Conservation (phyloP, 495 filamentous ascomycete species). For the Talaromyces trachyspermus region DNA sequence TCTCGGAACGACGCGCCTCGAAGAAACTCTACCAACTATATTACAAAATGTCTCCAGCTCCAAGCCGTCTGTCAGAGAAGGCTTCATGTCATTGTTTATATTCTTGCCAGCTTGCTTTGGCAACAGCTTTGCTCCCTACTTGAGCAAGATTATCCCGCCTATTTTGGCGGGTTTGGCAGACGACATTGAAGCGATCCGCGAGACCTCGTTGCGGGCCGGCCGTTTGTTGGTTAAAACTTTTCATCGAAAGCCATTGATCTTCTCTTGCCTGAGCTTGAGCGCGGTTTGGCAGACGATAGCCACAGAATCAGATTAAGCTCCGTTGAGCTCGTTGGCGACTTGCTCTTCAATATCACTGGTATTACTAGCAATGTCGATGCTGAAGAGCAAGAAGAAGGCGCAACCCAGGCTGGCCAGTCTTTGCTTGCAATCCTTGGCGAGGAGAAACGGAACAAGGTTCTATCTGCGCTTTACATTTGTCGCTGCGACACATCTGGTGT, state of each 20-base stretch:
- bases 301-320: constrained; percentile 96
- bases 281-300: constrained; percentile 89
- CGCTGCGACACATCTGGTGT: constrained; percentile 92
- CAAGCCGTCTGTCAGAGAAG: constrained; percentile 85
- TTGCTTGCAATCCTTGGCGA: constrained; percentile 89
- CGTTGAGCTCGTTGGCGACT: constrained; percentile 92
- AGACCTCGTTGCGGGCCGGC: constrained; percentile 87
- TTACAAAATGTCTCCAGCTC: constrained; percentile 90
- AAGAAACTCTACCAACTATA: constrained; percentile 95
- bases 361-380: constrained; percentile 78
- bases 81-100: constrained; percentile 99
- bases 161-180: constrained; percentile 93
- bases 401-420: constrained; percentile 79
- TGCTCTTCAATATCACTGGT: constrained; percentile 95
- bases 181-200: constrained; percentile 89
- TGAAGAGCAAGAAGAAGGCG: constrained; percentile 72
- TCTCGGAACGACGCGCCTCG: constrained; percentile 80
- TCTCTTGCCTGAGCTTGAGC: constrained; percentile 87
- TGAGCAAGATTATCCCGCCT: constrained; percentile 91
- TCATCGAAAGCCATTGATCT: constrained; percentile 89
- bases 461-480: constrained; percentile 94
- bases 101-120: constrained; percentile 98
- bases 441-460: constrained; percentile 88
- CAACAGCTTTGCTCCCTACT: constrained; percentile 94
- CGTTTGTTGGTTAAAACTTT: constrained; percentile 96